Evolutionary conservation across 495 filamentous ascomycete genomes (phyloP).

Genomic region (Penicillium atrosanguineum): DNA sequence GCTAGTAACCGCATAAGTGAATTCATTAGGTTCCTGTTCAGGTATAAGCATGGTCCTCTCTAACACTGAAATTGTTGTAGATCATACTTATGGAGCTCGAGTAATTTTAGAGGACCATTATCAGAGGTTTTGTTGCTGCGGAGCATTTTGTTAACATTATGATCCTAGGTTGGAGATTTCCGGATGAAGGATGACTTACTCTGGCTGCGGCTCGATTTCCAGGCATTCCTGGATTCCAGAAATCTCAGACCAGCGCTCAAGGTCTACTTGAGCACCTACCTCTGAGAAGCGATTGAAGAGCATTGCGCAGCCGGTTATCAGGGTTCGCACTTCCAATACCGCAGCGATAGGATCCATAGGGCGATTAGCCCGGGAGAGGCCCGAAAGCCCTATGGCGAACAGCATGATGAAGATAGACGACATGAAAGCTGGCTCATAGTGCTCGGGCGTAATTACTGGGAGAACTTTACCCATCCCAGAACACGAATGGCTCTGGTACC

Average conservation of each 20-base stretch:
- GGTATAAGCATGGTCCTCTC: not conserved
- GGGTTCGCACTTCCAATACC: conserved; percentile 33
- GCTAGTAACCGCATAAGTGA: conserved; percentile 21
- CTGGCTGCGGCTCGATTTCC: conserved; percentile 6
- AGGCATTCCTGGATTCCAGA: conserved; percentile 19
- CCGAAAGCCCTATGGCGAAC: conserved; percentile 34
- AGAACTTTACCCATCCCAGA: conserved; percentile 31
- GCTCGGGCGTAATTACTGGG: conserved; percentile 22
- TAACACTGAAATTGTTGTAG: too few relatives aligned
- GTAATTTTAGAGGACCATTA: conserved; percentile 8
- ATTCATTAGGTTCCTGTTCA: conserved; percentile 16
- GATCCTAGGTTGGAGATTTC: too few relatives aligned
- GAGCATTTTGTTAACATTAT: too few relatives aligned
- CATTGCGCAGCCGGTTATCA: conserved; percentile 36
- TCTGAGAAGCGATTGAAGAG: conserved; percentile 29
- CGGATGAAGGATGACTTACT: not conserved
- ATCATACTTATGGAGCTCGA: conserved; percentile 20
- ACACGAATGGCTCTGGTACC: conserved; percentile 38
- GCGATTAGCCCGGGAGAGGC: conserved; percentile 28
- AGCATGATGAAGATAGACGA: conserved; percentile 42
- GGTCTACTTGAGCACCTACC: conserved; percentile 20
- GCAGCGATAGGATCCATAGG: conserved; percentile 28
- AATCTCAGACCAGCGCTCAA: conserved; percentile 26
- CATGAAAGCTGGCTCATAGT: conserved; percentile 37
- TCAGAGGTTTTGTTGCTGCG: conserved; percentile 1